Evolutionary conservation across 768 basidiomycete genomes (phyloP).

Genomic region (Leccinum pellstonianum): DNA sequence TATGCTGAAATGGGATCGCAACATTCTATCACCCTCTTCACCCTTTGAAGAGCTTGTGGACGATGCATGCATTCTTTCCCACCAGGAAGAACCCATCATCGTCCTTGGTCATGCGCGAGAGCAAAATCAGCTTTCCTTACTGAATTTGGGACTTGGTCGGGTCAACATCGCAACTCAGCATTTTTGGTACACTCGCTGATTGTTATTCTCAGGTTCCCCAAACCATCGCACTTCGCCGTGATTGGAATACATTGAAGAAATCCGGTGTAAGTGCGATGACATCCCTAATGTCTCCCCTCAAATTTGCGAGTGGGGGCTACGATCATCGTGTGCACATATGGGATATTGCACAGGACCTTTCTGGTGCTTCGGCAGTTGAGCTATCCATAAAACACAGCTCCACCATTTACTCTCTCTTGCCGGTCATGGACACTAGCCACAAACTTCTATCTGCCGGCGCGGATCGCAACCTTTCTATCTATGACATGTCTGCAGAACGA

Average conservation of each 20-base stretch:
- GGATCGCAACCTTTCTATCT: constrained; percentile 45
- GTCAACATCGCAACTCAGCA: constrained; percentile 21
- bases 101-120: constrained; percentile 43
- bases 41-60: constrained; percentile 37
- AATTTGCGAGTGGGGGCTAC: constrained; percentile 50
- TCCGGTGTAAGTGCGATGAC: constrained; percentile 43
- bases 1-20: constrained; percentile 15
- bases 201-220: constrained; percentile 6
- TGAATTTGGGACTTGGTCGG: constrained; percentile 16
- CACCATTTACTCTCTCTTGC: constrained; percentile 42
- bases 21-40: constrained; percentile 21
- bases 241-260: constrained; percentile 38
- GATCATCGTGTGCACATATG: constrained; percentile 50
- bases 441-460: constrained; percentile 49
- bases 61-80: constrained; percentile 40
- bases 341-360: constrained; percentile 37
- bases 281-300: constrained; percentile 39
- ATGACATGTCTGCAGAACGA: constrained; percentile 47
- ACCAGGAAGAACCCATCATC: constrained; percentile 25
- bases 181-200: constrained; percentile 5
- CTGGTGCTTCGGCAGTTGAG: constrained; percentile 30
- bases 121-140: constrained; percentile 32
- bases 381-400: constrained; percentile 45
- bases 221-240: constrained; percentile 21
- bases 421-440: constrained; percentile 43